Evolutionary conservation across 2,329 filamentous ascomycete species (phyloP).

Genomic region (Orbilia javanica): DNA sequence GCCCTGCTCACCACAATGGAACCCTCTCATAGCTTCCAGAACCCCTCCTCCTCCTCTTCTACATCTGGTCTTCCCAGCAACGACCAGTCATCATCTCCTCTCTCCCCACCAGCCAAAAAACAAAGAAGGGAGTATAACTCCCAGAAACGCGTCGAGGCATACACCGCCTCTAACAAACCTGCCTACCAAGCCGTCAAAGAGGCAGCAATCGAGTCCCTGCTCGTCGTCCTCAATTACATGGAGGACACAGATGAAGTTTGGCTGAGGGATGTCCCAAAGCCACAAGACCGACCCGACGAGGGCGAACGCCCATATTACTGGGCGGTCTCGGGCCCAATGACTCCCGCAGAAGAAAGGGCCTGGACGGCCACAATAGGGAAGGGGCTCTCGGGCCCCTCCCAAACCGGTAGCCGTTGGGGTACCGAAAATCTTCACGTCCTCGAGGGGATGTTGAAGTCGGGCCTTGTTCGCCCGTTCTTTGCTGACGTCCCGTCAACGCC

Average conservation of each 20-base stretch:
- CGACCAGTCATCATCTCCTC: not conserved
- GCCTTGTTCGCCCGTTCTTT: constrained; percentile 7
- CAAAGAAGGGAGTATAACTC: constrained; percentile 2
- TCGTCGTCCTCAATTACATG: not conserved
- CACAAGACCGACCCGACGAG: not conserved
- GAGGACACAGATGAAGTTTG: not conserved
- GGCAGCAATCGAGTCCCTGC: not conserved
- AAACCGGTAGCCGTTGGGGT: constrained; percentile 11
- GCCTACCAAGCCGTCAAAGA: not conserved
- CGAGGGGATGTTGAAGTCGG: constrained; percentile 3
- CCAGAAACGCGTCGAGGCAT: constrained; percentile 3
- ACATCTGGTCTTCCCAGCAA: not conserved
- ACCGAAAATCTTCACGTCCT: constrained; percentile 4
- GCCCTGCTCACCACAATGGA: too few relatives aligned
- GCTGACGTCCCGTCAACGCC: not conserved
- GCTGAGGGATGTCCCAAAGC: constrained; percentile 2
- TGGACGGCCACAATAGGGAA: constrained; percentile 14
- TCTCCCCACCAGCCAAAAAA: not conserved
- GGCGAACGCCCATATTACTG: constrained; percentile 15
- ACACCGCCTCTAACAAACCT: not conserved
- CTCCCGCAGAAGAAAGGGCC: not conserved
- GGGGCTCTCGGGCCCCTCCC: not conserved
- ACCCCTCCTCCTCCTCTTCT: not conserved
- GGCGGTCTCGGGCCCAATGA: not conserved
- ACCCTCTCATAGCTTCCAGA: not conserved